Conservation (phyloP, 345 rosid species). For the Diplotaxis tenuifolia region DNA sequence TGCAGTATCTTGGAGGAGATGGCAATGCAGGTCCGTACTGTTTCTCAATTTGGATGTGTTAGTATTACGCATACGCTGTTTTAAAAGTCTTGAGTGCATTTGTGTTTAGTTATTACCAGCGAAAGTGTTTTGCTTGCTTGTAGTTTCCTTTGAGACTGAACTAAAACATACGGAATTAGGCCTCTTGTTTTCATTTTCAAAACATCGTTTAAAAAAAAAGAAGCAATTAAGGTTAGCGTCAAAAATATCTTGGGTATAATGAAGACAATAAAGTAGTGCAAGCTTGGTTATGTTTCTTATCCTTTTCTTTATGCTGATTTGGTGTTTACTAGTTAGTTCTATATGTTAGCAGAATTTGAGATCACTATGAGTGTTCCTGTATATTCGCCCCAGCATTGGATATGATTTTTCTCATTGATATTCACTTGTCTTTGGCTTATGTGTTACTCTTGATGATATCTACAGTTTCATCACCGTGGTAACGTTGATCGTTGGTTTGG, state of each 20-base stretch:
- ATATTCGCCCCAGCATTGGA: conserved; percentile 1
- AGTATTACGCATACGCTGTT: conserved; percentile 12
- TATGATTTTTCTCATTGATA: conserved; percentile 3
- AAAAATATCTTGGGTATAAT: not conserved
- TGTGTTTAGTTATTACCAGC: not conserved
- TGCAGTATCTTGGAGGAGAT: conserved; percentile 68
- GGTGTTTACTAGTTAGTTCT: not conserved
- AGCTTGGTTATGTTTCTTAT: not conserved
- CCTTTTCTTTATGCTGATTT: not conserved
- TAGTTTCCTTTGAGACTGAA: not conserved
- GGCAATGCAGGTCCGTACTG: conserved; percentile 65
- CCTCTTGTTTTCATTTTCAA: conserved; percentile 1
- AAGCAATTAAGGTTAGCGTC: not conserved
- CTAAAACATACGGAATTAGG: not conserved
- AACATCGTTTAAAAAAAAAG: no score
- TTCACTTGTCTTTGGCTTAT: not conserved
- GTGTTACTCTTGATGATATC: conserved; percentile 25
- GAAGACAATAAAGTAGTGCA: not conserved
- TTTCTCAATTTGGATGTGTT: conserved; percentile 16
- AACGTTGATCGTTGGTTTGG: conserved; percentile 75
- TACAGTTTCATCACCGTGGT: conserved; percentile 57
- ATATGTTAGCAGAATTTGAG: conserved; percentile 1
- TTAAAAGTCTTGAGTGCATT: not conserved
- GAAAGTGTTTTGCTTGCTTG: not conserved
- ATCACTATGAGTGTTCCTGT: conserved; percentile 1